Evolutionary conservation across 2,329 filamentous ascomycete species (phyloP).

Genomic region (Aspergillus clavatus): DNA sequence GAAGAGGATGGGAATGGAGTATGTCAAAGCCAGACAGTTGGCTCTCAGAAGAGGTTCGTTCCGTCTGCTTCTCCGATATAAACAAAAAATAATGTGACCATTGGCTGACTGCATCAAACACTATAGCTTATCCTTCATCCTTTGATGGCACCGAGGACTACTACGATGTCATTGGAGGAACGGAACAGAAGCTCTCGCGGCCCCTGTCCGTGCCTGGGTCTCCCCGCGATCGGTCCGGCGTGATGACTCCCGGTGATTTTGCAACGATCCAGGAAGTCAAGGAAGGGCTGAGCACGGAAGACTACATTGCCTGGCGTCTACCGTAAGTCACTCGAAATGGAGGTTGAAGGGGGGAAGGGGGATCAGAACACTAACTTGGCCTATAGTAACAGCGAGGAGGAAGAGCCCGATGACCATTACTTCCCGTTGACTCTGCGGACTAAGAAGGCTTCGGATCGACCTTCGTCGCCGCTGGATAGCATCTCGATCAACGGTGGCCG

Average conservation of each 20-base stretch:
- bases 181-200: conserved; percentile 90
- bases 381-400: conserved; percentile 66
- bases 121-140: conserved; percentile 73
- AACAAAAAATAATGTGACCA: background rate
- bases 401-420: conserved; percentile 76
- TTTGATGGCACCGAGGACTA: conserved; percentile 74
- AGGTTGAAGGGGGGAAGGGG: background rate
- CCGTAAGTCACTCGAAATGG: conserved; percentile 63
- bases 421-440: conserved; percentile 63
- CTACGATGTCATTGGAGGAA: conserved; percentile 84
- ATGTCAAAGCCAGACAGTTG: conserved; percentile 93
- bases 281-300: conserved; percentile 89
- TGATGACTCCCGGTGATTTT: conserved; percentile 99
- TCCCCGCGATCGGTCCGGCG: conserved; percentile 81
- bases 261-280: conserved; percentile 90
- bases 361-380: conserved; percentile 18
- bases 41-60: conserved; percentile 67
- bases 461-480: conserved; percentile 35
- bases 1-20: conserved; percentile 99
- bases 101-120: conserved; percentile 13
- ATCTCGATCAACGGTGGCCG: conserved; percentile 28
- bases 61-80: no score
- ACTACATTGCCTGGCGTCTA: conserved; percentile 96
- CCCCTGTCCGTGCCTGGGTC: conserved; percentile 93
- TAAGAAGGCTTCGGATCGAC: conserved; percentile 39